A percentile compares a stretch with the other conserved stretches of the same genome.
Evolutionary conservation across 441 rosid species (phyloP).

Genomic region (Pelargonium myrrhifolium): DNA sequence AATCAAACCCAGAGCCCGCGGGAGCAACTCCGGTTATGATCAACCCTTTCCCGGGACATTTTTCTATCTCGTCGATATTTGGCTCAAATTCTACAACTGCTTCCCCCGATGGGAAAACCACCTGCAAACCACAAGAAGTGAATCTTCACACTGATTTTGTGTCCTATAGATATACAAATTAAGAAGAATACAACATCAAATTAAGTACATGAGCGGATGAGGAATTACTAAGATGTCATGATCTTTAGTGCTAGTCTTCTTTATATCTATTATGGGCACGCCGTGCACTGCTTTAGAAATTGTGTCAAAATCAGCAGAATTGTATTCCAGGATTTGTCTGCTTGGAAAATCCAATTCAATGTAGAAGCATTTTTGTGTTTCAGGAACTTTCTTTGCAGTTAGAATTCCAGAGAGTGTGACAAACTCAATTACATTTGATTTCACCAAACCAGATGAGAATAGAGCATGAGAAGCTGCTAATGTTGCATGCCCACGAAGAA

Average conservation of each 20-base stretch:
- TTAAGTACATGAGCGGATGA: too few relatives aligned
- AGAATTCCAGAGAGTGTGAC: conserved; percentile 62
- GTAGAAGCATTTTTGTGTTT: conserved; percentile 22
- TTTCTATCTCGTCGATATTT: conserved; percentile 34
- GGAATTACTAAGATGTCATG: too few relatives aligned
- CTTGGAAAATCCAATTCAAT: conserved; percentile 58
- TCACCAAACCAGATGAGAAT: conserved; percentile 43
- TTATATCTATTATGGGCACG: conserved; percentile 43
- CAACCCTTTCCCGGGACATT: conserved; percentile 56
- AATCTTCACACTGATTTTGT: too few relatives aligned
- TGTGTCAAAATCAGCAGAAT: conserved; percentile 22
- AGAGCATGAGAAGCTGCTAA: conserved; percentile 67
- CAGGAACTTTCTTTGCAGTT: conserved; percentile 42
- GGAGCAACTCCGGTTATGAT: conserved; percentile 51
- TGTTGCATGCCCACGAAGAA: conserved; percentile 80
- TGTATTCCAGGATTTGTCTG: conserved; percentile 29
- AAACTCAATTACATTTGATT: conserved; percentile 51
- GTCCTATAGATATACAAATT: too few relatives aligned
- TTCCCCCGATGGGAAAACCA: conserved; percentile 52
- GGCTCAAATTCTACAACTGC: conserved; percentile 48
- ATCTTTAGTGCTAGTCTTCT: conserved; percentile 33
- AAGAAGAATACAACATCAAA: too few relatives aligned
- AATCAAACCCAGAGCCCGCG: conserved; percentile 50
- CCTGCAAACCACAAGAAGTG: conserved; percentile 26
- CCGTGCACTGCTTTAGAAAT: conserved; percentile 46